phyloP scores from a whole-genome alignment of 257 asterid genomes.

The Rhazya stricta region DNA sequence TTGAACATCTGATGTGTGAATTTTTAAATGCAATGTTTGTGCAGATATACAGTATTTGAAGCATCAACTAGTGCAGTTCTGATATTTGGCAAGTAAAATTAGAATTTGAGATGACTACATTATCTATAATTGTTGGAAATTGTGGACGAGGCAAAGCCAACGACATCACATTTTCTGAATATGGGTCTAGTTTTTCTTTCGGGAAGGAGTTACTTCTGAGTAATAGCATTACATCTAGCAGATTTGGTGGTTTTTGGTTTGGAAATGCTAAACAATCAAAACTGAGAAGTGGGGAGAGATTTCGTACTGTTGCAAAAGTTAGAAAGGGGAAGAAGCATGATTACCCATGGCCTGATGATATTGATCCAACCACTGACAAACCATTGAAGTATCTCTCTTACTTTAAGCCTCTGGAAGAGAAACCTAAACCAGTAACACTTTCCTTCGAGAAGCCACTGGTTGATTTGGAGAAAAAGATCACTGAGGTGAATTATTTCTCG shows the following conservation, averaged over 20 bases:
- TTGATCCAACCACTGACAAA: constrained; percentile 29
- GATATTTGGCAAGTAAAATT: constrained; percentile 16
- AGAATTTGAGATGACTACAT: constrained; percentile 31
- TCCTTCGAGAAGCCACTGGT: constrained; percentile 52
- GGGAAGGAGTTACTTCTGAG: constrained; percentile 25
- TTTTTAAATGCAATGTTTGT: not conserved
- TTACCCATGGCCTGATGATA: constrained; percentile 48
- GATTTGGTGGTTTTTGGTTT: constrained; percentile 7
- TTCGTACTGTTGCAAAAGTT: constrained; percentile 21
- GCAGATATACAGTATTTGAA: constrained; percentile 27
- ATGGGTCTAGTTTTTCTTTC: constrained; percentile 11
- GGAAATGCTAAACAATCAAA: constrained; percentile 19
- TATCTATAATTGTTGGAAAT: constrained; percentile 38
- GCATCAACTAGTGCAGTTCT: not conserved
- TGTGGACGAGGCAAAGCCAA: constrained; percentile 29
- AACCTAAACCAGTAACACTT: constrained; percentile 51
- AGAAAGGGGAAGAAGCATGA: constrained; percentile 41
- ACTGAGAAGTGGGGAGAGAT: constrained; percentile 16
- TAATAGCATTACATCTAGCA: constrained; percentile 15
- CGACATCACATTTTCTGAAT: constrained; percentile 20
- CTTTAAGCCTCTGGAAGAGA: constrained; percentile 44
- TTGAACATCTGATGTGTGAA: not conserved
- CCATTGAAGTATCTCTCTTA: constrained; percentile 34
- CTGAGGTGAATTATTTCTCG: constrained; percentile 23
- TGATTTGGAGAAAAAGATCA: constrained; percentile 44